Evolutionary conservation across 192 early-diverging fungal genomes (phyloP).

Genomic region (Pecoramyces ruminantium): DNA sequence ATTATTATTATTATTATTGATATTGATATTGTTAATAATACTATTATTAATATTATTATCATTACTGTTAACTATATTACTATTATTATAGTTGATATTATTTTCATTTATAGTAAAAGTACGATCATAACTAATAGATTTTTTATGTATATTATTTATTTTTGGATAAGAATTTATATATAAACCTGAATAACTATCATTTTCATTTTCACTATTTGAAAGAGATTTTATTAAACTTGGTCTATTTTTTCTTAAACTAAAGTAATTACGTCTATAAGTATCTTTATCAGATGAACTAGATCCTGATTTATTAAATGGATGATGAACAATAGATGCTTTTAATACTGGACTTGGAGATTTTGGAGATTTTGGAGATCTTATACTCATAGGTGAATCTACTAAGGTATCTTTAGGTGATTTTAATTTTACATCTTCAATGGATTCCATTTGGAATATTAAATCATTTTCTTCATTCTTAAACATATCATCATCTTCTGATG

Average conservation of each 20-base stretch:
- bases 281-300: not conserved
- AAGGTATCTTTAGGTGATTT: not conserved
- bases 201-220: not conserved
- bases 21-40: not conserved
- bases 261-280: not conserved
- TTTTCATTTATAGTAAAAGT: too few relatives aligned
- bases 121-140: too few relatives aligned
- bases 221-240: not conserved
- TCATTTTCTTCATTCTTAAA: conserved; percentile 7
- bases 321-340: not conserved
- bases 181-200: not conserved
- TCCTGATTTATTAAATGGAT: not conserved
- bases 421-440: not conserved
- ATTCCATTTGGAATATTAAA: conserved; percentile 14
- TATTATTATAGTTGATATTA: too few relatives aligned
- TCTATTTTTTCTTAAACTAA: not conserved
- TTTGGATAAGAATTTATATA: not conserved
- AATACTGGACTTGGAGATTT: not conserved
- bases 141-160: not conserved
- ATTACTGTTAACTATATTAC: too few relatives aligned
- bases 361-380: too few relatives aligned
- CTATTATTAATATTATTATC: too few relatives aligned
- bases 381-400: too few relatives aligned
- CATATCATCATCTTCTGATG: not conserved
- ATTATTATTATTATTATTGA: not conserved